Conservation (phyloP, 1,139 yeast species). For the Protomyces pachydermus region DNA sequence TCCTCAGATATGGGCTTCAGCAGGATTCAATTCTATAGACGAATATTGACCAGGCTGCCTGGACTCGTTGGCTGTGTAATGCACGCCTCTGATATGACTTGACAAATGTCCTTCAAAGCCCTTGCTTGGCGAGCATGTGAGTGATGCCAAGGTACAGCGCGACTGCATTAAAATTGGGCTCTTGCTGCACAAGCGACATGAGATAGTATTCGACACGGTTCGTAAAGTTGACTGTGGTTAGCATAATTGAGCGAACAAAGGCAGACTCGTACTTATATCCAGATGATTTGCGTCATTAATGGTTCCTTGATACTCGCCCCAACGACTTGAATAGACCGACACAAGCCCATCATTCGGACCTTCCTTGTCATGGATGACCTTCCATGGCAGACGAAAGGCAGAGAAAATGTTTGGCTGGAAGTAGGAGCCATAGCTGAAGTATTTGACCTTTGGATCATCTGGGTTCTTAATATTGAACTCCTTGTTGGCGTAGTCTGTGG, state of each 20-base stretch:
- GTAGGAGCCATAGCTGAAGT: slow-evolving; percentile 76
- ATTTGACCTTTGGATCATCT: slow-evolving; percentile 59
- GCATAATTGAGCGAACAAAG: slow-evolving; percentile 41
- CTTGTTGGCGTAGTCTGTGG: slow-evolving; percentile 49
- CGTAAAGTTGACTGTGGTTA: slow-evolving; percentile 48
- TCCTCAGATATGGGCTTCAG: no score
- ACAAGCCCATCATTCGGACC: slow-evolving; percentile 72
- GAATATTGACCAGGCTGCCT: no score
- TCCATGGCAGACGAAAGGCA: slow-evolving; percentile 25
- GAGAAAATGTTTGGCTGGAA: slow-evolving; percentile 27
- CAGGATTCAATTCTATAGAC: no score
- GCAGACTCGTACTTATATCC: slow-evolving; percentile 52
- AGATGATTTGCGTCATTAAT: slow-evolving; percentile 74
- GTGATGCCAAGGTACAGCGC: slow-evolving; percentile 73
- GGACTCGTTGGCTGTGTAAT: no score
- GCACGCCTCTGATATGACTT: no score
- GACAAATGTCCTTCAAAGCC: slow-evolving; percentile 43
- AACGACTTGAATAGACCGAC: slow-evolving; percentile 66
- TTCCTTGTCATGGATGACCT: slow-evolving; percentile 25
- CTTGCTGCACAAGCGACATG: slow-evolving; percentile 34
- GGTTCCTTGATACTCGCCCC: slow-evolving; percentile 83
- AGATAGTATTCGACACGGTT: slow-evolving; percentile 47
- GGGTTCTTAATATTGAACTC: slow-evolving; percentile 51
- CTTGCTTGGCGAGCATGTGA: slow-evolving; percentile 60
- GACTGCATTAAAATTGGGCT: slow-evolving; percentile 60